Percentiles rank a stretch among this genome's conserved stretches.
Evolutionary conservation across 148 eudicot genomes (phyloP).

Genomic region (Silene latifolia): DNA sequence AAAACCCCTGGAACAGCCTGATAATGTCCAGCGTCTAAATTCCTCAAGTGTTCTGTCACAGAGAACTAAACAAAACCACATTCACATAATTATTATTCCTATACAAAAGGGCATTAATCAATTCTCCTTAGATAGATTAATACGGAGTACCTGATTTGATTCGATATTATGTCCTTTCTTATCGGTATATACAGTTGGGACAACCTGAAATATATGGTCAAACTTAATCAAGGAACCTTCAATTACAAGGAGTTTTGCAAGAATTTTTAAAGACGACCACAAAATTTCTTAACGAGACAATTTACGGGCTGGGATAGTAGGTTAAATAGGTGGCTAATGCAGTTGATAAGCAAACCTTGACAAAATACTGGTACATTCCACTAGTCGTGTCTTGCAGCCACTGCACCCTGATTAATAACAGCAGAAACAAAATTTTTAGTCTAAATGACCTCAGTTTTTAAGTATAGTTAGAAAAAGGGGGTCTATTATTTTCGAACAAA

Average conservation of each 20-base stretch:
- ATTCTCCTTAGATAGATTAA: slow-evolving; percentile 8
- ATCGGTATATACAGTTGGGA: slow-evolving; percentile 73
- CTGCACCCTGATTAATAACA: slow-evolving; percentile 42
- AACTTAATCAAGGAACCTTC: slow-evolving; percentile 29
- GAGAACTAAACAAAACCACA: slow-evolving; percentile 54
- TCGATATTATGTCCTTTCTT: slow-evolving; percentile 46
- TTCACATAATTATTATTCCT: background rate
- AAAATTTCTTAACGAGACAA: background rate
- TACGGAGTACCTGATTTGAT: slow-evolving; percentile 94
- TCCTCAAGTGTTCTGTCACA: slow-evolving; percentile 77
- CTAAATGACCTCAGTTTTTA: background rate
- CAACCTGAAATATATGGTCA: slow-evolving; percentile 51
- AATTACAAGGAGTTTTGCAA: background rate
- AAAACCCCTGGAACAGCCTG: slow-evolving; percentile 70
- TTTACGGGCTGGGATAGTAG: background rate
- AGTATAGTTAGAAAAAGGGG: background rate
- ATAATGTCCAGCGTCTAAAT: slow-evolving; percentile 49
- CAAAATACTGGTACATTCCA: slow-evolving; percentile 77
- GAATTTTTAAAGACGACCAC: background rate
- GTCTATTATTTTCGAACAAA: background rate
- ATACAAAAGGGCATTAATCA: background rate
- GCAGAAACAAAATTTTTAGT: background rate
- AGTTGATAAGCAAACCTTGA: slow-evolving; percentile 45
- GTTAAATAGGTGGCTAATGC: background rate
- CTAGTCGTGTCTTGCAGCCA: slow-evolving; percentile 55